Conservation (phyloP, 768 basidiomycete genomes). For the Mycena epipterygia region DNA sequence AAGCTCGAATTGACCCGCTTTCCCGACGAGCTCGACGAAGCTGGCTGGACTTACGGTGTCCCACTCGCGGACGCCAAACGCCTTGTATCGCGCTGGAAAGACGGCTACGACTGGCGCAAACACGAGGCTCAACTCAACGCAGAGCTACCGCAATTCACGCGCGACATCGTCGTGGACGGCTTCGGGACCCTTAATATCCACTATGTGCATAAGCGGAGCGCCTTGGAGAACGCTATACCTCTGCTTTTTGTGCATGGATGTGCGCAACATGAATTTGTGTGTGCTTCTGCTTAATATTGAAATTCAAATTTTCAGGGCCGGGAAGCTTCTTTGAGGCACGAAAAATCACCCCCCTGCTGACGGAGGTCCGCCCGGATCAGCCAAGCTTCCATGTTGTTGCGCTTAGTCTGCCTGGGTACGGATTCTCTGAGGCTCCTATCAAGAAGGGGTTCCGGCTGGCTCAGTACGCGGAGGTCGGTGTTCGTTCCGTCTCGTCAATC, state of each 20-base stretch:
- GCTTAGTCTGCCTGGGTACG: slow-evolving; percentile 59
- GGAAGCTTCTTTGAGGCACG: slow-evolving; percentile 58
- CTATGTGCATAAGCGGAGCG: slow-evolving; percentile 58
- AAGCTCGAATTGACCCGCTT: slow-evolving; percentile 12
- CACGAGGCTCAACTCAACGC: slow-evolving; percentile 54
- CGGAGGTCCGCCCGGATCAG: slow-evolving; percentile 41
- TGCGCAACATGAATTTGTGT: not conserved
- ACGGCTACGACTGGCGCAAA: slow-evolving; percentile 54
- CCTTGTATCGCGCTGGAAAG: slow-evolving; percentile 61
- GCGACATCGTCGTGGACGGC: slow-evolving; percentile 55
- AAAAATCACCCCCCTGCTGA: slow-evolving; percentile 60
- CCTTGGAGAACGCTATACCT: slow-evolving; percentile 39
- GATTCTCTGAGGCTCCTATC: slow-evolving; percentile 59
- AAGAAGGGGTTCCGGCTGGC: slow-evolving; percentile 53
- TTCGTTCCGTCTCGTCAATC: not conserved
- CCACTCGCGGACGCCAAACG: slow-evolving; percentile 64
- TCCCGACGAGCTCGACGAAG: slow-evolving; percentile 59
- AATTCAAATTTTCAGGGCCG: slow-evolving; percentile 61
- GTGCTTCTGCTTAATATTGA: not conserved
- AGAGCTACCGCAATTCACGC: slow-evolving; percentile 58
- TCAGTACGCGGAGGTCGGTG: slow-evolving; percentile 59
- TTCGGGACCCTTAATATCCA: slow-evolving; percentile 57
- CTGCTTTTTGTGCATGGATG: slow-evolving; percentile 63
- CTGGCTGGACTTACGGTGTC: slow-evolving; percentile 64
- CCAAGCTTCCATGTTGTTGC: slow-evolving; percentile 64